phyloP scores from a whole-genome alignment of 176 grass and related monocot genomes.

The Aegilops longissima region DNA sequence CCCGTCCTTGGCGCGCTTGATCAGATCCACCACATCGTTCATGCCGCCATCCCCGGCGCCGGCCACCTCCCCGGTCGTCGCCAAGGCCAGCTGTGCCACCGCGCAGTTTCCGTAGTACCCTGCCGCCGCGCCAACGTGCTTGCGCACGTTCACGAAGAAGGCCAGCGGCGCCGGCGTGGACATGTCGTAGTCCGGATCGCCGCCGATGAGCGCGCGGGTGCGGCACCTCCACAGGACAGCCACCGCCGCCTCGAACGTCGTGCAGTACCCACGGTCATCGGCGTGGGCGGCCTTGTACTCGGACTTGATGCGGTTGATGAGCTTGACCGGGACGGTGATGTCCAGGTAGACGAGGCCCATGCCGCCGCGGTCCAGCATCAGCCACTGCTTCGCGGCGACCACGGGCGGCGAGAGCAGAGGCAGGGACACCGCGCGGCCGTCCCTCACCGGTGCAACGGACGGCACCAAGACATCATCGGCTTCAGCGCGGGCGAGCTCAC shows the following conservation, averaged over 20 bases:
- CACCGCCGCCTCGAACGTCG: background rate
- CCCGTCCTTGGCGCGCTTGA: background rate
- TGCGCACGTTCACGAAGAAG: constrained; percentile 39
- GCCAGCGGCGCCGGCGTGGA: background rate
- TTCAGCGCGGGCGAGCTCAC: background rate
- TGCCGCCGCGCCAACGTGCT: background rate
- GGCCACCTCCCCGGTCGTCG: background rate
- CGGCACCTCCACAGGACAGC: constrained; percentile 22
- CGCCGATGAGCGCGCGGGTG: background rate
- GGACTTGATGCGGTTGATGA: too few relatives aligned
- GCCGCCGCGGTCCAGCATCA: background rate
- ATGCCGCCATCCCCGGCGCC: background rate
- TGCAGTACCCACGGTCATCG: too few relatives aligned
- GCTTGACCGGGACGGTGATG: constrained; percentile 8
- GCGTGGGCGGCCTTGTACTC: too few relatives aligned
- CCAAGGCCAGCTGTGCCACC: background rate
- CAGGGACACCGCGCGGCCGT: background rate
- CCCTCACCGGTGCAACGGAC: background rate
- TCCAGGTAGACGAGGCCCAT: background rate
- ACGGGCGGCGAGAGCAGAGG: background rate
- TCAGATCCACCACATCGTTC: background rate
- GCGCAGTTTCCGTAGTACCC: constrained; percentile 54
- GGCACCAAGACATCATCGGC: too few relatives aligned
- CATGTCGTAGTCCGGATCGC: background rate
- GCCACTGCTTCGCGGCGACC: constrained; percentile 2